A percentile compares a stretch with the other conserved stretches of the same genome.
These are phyloP conservation scores for Fusarium hainanense DNA, from an alignment of 2,329 filamentous ascomycete species.

Conservation along the genomic window DNA sequence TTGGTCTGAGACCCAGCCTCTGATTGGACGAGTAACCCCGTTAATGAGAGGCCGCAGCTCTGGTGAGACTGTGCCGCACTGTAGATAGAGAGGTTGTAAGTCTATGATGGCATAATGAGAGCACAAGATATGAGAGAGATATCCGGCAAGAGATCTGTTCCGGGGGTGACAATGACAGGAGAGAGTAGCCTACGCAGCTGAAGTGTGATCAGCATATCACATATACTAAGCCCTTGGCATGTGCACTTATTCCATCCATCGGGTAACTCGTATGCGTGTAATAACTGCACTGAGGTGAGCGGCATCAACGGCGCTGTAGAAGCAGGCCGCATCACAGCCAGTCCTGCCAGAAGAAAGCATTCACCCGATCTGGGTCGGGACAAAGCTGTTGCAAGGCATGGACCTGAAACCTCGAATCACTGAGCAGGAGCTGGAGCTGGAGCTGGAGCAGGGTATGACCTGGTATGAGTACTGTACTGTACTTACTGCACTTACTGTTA, in stretches of 20 bases:
- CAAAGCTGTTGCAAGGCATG: neutral
- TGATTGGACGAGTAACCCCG: conserved; percentile 5
- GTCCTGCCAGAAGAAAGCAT: neutral
- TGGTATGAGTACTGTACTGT: neutral
- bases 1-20: conserved; percentile 29
- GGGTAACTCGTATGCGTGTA: neutral
- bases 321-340: conserved; percentile 1
- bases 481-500: neutral
- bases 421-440: conserved; percentile 7
- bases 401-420: neutral
- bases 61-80: conserved; percentile 23
- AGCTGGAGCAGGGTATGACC: conserved; percentile 20
- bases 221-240: conserved; percentile 14
- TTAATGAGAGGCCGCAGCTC: conserved; percentile 13
- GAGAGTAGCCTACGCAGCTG: neutral
- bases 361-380: neutral
- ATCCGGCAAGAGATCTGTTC: conserved; percentile 8
- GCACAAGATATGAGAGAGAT: conserved; percentile 10
- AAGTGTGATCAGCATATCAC: conserved; percentile 1
- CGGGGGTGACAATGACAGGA: neutral
- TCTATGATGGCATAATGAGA: conserved; percentile 35
- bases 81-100: conserved; percentile 12
- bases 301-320: conserved; percentile 7
- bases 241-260: neutral
- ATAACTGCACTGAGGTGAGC: neutral